Base-by-base conservation (phyloP, 495 filamentous ascomycete species). In the Talaromyces adpressus region DNA sequence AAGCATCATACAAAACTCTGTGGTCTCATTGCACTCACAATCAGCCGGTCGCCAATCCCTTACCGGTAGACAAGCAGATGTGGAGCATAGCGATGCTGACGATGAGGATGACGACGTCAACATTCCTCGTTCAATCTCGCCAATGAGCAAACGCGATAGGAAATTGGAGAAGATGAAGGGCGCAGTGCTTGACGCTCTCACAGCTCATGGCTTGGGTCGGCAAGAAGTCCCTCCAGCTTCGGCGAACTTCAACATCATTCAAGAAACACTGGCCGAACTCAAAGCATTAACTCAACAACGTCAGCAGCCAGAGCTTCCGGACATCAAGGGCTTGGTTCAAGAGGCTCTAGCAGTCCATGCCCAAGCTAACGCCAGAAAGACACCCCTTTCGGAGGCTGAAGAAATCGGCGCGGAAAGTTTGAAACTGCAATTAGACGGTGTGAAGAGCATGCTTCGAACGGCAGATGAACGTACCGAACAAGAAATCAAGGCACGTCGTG, bases 61-160 rank as follows among this genome's bases (percentile, higher is more conserved):
- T 66, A 79, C 83, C 65, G 89, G 87, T 66, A 71, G 84, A 18
- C 89, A 88, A 56, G 82, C 80, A 9, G 85, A 88, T 47, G 74
- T 85, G 47, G 85, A 85, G 56, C 82, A 93, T 56, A 96, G 92
- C 63, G 94, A 97, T 75, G 94, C 93, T 2, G 94, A 98, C 66
- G 94, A 98, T 65, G 93, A 97, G 69, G 93, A 96, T 67, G 91
- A 96, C 25, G 67, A 77, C 23, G 65, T 73, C 53, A 72, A 70
- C 0, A 75, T 75, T 7, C 73, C 75, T 36, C 73, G 77, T 47
- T 79, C 82, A 32, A 85, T 88, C 30, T 83, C 81, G 14, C 86
- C 90, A 7, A 73, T 82, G 64, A 87, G 87, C 8, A 85, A 83
- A 66, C 82, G 86, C 57, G 90, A 95, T 66, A 87, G 87, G 56